phyloP scores from a whole-genome alignment of 2,329 filamentous ascomycete genomes.

The Ophiostoma perfectum region DNA sequence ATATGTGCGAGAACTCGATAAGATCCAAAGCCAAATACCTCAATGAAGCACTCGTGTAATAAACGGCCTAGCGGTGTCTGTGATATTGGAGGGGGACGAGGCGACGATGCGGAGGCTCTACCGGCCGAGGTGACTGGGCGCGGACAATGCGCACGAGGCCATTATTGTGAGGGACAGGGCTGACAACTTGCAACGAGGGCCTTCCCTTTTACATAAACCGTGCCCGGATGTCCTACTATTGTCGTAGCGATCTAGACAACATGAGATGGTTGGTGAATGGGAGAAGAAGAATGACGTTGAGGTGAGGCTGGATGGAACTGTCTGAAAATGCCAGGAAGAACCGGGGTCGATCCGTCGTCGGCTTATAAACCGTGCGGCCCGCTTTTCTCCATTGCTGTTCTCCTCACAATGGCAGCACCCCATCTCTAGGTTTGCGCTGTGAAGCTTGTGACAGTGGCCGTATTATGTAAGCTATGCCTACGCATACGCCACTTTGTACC shows the following conservation, averaged over 20 bases:
- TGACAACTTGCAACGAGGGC: not conserved
- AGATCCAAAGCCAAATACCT: not conserved
- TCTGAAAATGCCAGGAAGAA: not conserved
- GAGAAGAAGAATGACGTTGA: not conserved
- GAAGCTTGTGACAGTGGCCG: conserved; percentile 1
- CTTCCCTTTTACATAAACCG: not conserved
- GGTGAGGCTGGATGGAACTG: not conserved
- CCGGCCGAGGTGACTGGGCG: not conserved
- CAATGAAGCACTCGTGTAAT: not conserved
- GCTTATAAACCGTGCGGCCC: not conserved
- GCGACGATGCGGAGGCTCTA: not conserved
- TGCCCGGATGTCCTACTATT: not conserved
- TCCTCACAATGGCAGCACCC: not conserved
- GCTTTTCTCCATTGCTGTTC: conserved; percentile 5
- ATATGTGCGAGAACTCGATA: too few relatives aligned
- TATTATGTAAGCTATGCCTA: not conserved
- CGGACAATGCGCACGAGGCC: conserved; percentile 14
- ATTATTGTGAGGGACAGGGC: conserved; percentile 12
- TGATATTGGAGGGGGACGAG: not conserved
- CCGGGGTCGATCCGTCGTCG: not conserved
- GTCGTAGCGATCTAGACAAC: not conserved
- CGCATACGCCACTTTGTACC: conserved; percentile 1
- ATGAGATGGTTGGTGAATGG: not conserved
- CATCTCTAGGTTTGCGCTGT: not conserved
- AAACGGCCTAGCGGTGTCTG: not conserved